These are phyloP conservation scores for Rhizopus arrhizus DNA, from an alignment of 371 early-diverging fungal species.

Conservation along the genomic window DNA sequence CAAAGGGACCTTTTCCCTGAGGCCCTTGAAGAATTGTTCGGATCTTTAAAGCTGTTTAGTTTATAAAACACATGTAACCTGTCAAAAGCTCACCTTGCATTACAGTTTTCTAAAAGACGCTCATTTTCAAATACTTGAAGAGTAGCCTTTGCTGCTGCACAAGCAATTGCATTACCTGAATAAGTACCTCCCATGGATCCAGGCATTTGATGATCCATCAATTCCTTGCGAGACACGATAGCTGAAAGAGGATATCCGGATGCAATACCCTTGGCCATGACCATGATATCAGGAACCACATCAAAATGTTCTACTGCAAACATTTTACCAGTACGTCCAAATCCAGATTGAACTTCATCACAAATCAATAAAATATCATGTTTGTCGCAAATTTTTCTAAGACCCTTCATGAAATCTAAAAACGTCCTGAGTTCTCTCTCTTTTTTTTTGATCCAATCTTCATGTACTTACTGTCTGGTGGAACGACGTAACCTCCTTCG, in stretches of 20 bases:
- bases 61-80: background rate
- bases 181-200: conserved; percentile 62
- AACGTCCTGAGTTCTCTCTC: background rate
- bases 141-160: conserved; percentile 57
- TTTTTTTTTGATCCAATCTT: background rate
- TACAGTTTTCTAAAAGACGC: conserved; percentile 47
- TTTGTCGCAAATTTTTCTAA: conserved; percentile 65
- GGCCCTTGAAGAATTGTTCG: conserved; percentile 49
- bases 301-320: conserved; percentile 53
- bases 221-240: conserved; percentile 46
- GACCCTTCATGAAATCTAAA: conserved; percentile 59
- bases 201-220: conserved; percentile 51
- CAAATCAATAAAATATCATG: conserved; percentile 46
- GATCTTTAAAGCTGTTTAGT: conserved; percentile 26
- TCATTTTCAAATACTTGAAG: conserved; percentile 49
- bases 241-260: conserved; percentile 56
- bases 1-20: conserved; percentile 40
- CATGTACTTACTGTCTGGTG: conserved; percentile 52
- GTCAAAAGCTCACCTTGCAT: conserved; percentile 22
- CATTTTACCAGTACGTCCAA: conserved; percentile 46
- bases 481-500: conserved; percentile 83
- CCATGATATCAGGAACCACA: conserved; percentile 54
- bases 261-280: conserved; percentile 63
- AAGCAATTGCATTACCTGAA: conserved; percentile 52
- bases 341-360: conserved; percentile 49